Percentiles rank a stretch among this genome's conserved stretches.
Evolutionary conservation across 306 rosid genomes (phyloP).

Genomic region (Hippophae gyantsensis): DNA sequence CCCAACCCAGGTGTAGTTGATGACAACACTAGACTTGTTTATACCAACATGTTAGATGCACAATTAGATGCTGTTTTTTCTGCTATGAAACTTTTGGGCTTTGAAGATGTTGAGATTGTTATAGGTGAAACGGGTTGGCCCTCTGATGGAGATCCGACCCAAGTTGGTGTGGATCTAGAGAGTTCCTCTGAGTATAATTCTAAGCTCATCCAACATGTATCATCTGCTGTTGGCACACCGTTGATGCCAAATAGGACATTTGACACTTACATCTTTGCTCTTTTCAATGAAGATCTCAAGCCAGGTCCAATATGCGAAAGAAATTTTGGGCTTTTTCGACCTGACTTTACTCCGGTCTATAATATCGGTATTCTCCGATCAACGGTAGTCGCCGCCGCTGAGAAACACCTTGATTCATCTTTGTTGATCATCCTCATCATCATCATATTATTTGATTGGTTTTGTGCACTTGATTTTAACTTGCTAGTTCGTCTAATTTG

Average conservation of each 20-base stretch:
- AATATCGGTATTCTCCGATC: conserved; percentile 40
- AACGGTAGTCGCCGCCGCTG: conserved; percentile 26
- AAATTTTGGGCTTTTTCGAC: conserved; percentile 56
- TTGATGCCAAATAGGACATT: conserved; percentile 72
- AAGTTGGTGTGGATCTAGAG: conserved; percentile 33
- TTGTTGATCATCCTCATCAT: conserved; percentile 17
- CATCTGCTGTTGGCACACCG: conserved; percentile 48
- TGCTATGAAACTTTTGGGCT: conserved; percentile 47
- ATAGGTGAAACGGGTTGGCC: conserved; percentile 83
- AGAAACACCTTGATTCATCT: conserved; percentile 15
- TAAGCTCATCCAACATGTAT: conserved; percentile 50
- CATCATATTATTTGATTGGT: conserved; percentile 27
- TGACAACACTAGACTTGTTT: conserved; percentile 26
- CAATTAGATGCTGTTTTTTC: conserved; percentile 64
- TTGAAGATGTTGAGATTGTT: conserved; percentile 49
- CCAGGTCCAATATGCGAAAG: conserved; percentile 61
- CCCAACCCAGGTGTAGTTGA: conserved; percentile 44
- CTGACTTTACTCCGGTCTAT: conserved; percentile 49
- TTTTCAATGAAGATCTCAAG: conserved; percentile 63
- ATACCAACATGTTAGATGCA: conserved; percentile 72
- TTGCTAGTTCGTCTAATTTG: conserved; percentile 22
- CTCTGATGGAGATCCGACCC: conserved; percentile 30
- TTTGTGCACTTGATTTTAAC: conserved; percentile 35
- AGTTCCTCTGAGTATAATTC: conserved; percentile 46
- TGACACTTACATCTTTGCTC: conserved; percentile 56